These are phyloP conservation scores for Diphasiastrum complanatum DNA, from an alignment of 83 land plant genomes.

Conservation along the genomic window DNA sequence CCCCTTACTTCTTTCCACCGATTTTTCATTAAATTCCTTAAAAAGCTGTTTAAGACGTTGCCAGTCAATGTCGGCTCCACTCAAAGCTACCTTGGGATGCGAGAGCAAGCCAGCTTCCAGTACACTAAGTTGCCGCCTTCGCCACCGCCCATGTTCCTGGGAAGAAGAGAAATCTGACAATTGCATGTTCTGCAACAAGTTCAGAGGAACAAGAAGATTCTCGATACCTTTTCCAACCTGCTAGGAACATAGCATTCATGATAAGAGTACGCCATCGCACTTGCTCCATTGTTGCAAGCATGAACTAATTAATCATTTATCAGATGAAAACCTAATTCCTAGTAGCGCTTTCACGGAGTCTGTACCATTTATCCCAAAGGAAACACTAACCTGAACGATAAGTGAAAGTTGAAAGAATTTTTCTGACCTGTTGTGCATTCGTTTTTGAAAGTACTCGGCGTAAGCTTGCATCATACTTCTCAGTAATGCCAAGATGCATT, in stretches of 20 bases:
- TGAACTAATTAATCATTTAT: conserved; percentile 5
- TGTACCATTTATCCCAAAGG: not conserved
- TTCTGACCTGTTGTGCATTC: conserved; percentile 65
- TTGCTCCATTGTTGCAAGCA: conserved; percentile 5
- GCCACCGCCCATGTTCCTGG: conserved; percentile 64
- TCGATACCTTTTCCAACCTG: conserved; percentile 70
- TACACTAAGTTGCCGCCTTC: conserved; percentile 44
- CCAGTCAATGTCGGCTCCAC: conserved; percentile 37
- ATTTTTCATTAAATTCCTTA: conserved; percentile 46
- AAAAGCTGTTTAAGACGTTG: conserved; percentile 56
- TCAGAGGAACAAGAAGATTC: conserved; percentile 64
- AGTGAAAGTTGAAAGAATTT: not conserved
- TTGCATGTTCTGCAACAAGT: conserved; percentile 71
- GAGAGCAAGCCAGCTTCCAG: conserved; percentile 76
- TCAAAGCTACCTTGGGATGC: conserved; percentile 49
- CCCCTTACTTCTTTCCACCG: conserved; percentile 68
- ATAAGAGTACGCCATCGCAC: conserved; percentile 2
- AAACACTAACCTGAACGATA: too few species aligned
- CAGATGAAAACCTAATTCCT: not conserved
- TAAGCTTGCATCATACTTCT: conserved; percentile 61
- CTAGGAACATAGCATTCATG: not conserved
- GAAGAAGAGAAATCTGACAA: conserved; percentile 61
- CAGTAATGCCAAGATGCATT: conserved; percentile 68
- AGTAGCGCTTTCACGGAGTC: not conserved
- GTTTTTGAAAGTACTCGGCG: conserved; percentile 69